A percentile compares a stretch with the other conserved stretches of the same genome.
These are phyloP conservation scores for Emmonsiellopsis sp. DNA, from an alignment of 2,329 filamentous ascomycete genomes.

Conservation along the genomic window DNA sequence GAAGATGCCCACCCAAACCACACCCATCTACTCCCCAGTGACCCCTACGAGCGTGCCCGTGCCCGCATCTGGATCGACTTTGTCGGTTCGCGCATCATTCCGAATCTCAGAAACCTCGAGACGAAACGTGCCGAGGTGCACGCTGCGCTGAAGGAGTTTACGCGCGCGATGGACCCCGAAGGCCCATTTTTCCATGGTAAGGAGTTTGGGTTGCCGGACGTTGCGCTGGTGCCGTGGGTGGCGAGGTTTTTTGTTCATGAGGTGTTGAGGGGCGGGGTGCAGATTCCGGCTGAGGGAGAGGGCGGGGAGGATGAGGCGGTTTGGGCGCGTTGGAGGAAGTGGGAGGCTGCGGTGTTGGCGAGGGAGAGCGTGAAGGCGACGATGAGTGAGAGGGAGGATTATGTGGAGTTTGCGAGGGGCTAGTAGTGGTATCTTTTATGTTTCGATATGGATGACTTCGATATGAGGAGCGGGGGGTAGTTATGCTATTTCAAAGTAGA, in stretches of 20 bases:
- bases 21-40: slow-evolving; percentile 46
- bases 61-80: slow-evolving; percentile 68
- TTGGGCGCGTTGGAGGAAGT: slow-evolving; percentile 58
- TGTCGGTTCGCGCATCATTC: slow-evolving; percentile 56
- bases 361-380: slow-evolving; percentile 58
- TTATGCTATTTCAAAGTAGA: too few species aligned
- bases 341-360: slow-evolving; percentile 49
- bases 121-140: slow-evolving; percentile 16
- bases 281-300: slow-evolving; percentile 39
- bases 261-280: slow-evolving; percentile 56
- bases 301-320: slow-evolving; percentile 44
- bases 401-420: slow-evolving; percentile 54
- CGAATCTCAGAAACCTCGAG: slow-evolving; percentile 56
- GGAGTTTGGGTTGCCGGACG: slow-evolving; percentile 57
- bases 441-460: background rate
- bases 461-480: background rate
- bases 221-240: slow-evolving; percentile 64
- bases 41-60: slow-evolving; percentile 55
- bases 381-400: slow-evolving; percentile 57
- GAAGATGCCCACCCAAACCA: slow-evolving; percentile 57
- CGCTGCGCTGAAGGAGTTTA: slow-evolving; percentile 48
- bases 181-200: slow-evolving; percentile 61
- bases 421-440: slow-evolving; percentile 47
- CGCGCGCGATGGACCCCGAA: slow-evolving; percentile 48
- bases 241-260: slow-evolving; percentile 64